A percentile compares a stretch with the other conserved stretches of the same genome.
phyloP scores from a whole-genome alignment of 2,329 filamentous ascomycete species.

The Epichloe coenophiala region DNA sequence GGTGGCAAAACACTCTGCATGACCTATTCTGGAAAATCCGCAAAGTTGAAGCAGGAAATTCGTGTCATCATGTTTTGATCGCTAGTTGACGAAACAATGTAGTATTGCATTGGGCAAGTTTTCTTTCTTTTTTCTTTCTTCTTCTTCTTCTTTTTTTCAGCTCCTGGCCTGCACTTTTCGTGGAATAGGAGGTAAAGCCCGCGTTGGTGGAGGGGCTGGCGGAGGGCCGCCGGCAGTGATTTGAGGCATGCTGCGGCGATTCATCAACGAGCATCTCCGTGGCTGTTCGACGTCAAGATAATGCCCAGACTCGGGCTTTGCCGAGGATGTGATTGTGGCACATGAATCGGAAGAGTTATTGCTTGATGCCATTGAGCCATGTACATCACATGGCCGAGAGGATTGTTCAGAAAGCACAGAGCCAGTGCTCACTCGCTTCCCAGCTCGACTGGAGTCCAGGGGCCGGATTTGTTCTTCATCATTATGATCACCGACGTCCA shows the following conservation, averaged over 20 bases:
- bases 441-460: conserved; percentile 8
- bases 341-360: conserved; percentile 13
- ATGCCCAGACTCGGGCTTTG: not conserved
- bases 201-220: conserved; percentile 39
- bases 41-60: no score
- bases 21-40: no score
- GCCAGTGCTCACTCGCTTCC: conserved; percentile 16
- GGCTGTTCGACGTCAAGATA: conserved; percentile 10
- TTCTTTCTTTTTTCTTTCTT: not conserved
- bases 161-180: conserved; percentile 11
- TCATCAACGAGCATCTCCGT: conserved; percentile 13
- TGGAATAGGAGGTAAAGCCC: conserved; percentile 41
- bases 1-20: not conserved
- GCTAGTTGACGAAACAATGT: no score
- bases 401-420: conserved; percentile 15
- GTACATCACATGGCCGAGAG: conserved; percentile 10
- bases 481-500: conserved; percentile 1
- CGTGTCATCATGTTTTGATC: no score
- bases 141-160: not conserved
- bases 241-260: conserved; percentile 37
- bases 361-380: conserved; percentile 5
- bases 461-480: conserved; percentile 1
- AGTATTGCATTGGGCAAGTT: no score
- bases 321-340: conserved; percentile 9
- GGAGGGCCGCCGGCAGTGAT: conserved; percentile 35